Evolutionary conservation across 179 eudicot species (phyloP).

Genomic region (Beta corolliflora): DNA sequence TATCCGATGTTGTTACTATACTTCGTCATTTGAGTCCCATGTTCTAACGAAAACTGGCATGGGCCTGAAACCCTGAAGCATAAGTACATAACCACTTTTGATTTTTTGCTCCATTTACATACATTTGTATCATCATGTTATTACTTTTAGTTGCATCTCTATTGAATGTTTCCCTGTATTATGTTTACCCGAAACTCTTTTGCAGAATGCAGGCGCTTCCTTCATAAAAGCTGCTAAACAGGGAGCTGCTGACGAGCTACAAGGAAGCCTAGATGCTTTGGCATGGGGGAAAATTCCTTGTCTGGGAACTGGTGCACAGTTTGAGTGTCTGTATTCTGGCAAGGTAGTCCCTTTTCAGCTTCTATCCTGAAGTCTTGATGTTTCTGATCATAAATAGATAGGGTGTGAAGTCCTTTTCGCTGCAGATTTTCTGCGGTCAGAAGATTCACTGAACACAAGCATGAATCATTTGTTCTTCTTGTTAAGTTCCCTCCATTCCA

Average conservation of each 20-base stretch:
- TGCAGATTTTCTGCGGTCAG: background rate
- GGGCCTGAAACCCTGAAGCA: background rate
- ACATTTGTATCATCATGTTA: background rate
- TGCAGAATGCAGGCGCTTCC: conserved; percentile 79
- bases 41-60: background rate
- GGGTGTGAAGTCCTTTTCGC: background rate
- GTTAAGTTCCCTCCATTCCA: background rate
- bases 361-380: background rate
- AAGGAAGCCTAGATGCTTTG: conserved; percentile 78
- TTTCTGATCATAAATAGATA: background rate
- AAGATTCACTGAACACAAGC: background rate
- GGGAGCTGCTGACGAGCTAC: conserved; percentile 62
- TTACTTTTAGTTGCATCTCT: background rate
- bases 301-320: conserved; percentile 73
- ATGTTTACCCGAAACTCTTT: background rate
- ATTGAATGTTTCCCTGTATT: background rate
- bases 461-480: background rate
- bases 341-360: conserved; percentile 44
- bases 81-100: background rate
- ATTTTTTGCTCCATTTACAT: background rate
- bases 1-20: background rate
- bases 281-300: conserved; percentile 89
- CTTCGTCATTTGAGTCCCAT: background rate
- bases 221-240: conserved; percentile 81
- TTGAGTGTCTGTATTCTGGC: conserved; percentile 68